Percentiles rank a stretch among this genome's conserved stretches.
Evolutionary conservation across 371 early-diverging fungal genomes (phyloP).

Genomic region (Funneliformis caledonium): DNA sequence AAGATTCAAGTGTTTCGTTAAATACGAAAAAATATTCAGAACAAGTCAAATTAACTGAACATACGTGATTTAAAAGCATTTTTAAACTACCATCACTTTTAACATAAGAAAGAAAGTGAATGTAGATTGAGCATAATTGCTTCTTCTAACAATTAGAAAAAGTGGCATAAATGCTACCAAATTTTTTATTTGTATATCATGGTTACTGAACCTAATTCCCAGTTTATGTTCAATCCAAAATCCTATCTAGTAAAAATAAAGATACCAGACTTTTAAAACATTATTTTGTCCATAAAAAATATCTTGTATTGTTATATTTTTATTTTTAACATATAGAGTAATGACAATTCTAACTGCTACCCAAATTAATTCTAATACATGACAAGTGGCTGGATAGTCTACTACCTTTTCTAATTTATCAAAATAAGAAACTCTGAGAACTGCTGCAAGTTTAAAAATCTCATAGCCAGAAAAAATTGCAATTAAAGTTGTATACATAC

Average conservation of each 20-base stretch:
- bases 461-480: background rate
- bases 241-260: background rate
- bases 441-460: background rate
- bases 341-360: background rate
- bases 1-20: background rate
- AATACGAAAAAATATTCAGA: background rate
- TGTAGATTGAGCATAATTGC: conserved; percentile 13
- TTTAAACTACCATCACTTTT: background rate
- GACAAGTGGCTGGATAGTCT: background rate
- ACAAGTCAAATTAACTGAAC: conserved; percentile 11
- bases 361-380: conserved; percentile 5
- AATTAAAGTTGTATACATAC: conserved; percentile 7
- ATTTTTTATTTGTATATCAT: conserved; percentile 8
- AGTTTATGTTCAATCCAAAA: background rate
- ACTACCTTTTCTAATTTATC: conserved; percentile 17
- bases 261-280: conserved; percentile 8
- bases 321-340: background rate
- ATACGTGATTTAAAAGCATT: background rate
- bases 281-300: conserved; percentile 14
- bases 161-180: background rate
- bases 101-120: background rate
- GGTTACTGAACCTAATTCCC: background rate
- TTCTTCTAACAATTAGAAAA: background rate
- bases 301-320: background rate
- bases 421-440: background rate